phyloP scores from a whole-genome alignment of 768 basidiomycete genomes.

The Cyclocybe cylindracea region DNA sequence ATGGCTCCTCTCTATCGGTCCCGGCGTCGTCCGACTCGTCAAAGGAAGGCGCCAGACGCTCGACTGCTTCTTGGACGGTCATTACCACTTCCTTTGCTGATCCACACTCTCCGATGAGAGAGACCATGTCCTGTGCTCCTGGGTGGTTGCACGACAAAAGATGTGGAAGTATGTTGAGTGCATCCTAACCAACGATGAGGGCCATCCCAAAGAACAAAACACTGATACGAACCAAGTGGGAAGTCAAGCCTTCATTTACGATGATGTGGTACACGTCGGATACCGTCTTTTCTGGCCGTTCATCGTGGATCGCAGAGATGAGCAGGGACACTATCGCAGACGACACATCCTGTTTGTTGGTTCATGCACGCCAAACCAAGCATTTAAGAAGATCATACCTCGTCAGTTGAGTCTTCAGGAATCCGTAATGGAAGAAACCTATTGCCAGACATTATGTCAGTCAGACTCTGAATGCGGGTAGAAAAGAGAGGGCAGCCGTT shows the following conservation, averaged over 20 bases:
- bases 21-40: slow-evolving; percentile 26
- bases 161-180: slow-evolving; percentile 41
- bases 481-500: not conserved
- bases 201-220: not conserved
- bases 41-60: slow-evolving; percentile 31
- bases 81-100: slow-evolving; percentile 50
- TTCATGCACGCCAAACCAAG: no score
- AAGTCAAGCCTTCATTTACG: slow-evolving; percentile 15
- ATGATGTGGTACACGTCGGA: slow-evolving; percentile 32
- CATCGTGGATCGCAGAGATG: slow-evolving; percentile 35
- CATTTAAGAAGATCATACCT: no score
- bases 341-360: slow-evolving; percentile 22
- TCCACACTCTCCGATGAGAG: slow-evolving; percentile 39
- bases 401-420: no score
- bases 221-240: slow-evolving; percentile 22
- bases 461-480: no score
- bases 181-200: slow-evolving; percentile 25
- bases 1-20: slow-evolving; percentile 10
- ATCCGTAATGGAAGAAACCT: no score
- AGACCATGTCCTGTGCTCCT: slow-evolving; percentile 38
- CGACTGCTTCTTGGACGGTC: slow-evolving; percentile 45
- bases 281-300: slow-evolving; percentile 25
- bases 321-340: slow-evolving; percentile 32
- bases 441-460: no score
- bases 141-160: slow-evolving; percentile 39